Evolutionary conservation across 306 rosid species (phyloP), one percentile per base, ranked within the genome.

Genomic region (Lupinus albus): DNA sequence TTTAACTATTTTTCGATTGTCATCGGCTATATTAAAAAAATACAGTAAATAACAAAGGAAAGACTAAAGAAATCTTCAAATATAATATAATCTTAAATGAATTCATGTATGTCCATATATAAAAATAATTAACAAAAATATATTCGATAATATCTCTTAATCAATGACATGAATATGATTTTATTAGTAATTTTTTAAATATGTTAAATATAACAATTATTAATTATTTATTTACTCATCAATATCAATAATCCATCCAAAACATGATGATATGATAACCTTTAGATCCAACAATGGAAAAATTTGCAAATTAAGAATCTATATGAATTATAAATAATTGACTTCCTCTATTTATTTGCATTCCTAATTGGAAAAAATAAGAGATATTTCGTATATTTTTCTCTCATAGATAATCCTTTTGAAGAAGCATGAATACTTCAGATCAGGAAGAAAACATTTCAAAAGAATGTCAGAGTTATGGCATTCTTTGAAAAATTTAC

Each of bases 401-500:
- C n/a, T 10, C 16, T 11, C 48, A 39, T 15, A 8, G 8, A 8
- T 3, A 12, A 8, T 3, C 35, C 51, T 42, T 20, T 8, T 60
- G 30, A 51, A 46, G 28, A 51, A 46, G n/a, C 15, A 50, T 45
- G 45, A 60, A 59, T 11, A 15, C 11, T 46, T 32, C n/a, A 32
- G 3, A 33, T n/a, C 55, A 46, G 10, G 28, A 56, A 76, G 20
- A 9, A n/a, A 49, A 63, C 4, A 62, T 1, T 48, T 12, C 12
- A 5, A 67, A 6, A 63, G 17, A 64, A 83, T 84, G 89, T 60
- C 84, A 20, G 72, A 39, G 8, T 2, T 75, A 42, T 84, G 81
- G 87, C 33, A 1, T 57, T 28, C 65, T 75, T 59, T 82, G 63
- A 84, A 67, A 76, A 84, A 68, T 48, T 80, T 87, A 47, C 56